phyloP scores from a whole-genome alignment of 2,329 filamentous ascomycete species.

The Ascosphaera apis region DNA sequence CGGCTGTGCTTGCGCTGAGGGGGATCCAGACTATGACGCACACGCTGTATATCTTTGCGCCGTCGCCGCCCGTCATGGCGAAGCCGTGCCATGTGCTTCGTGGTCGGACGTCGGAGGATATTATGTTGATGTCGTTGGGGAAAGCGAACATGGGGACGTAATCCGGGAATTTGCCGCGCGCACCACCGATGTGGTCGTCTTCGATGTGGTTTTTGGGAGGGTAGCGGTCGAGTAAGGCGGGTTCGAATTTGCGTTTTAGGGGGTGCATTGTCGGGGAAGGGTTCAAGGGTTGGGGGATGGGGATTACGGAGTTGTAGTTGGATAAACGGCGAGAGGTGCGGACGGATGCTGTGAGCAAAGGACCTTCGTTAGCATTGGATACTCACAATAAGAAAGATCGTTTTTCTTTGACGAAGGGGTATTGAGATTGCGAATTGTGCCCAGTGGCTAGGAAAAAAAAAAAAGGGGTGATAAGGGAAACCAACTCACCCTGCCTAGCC shows the following conservation, averaged over 20 bases:
- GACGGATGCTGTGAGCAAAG: constrained; percentile 36
- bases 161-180: constrained; percentile 74
- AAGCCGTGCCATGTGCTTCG: constrained; percentile 98
- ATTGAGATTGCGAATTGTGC: background rate
- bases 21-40: constrained; percentile 86
- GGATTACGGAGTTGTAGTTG: constrained; percentile 97
- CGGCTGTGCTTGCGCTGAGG: constrained; percentile 56
- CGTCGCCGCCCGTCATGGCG: constrained; percentile 87
- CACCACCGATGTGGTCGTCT: constrained; percentile 43
- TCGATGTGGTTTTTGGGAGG: constrained; percentile 52
- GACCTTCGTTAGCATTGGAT: constrained; percentile 9
- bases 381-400: too few relatives aligned
- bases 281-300: constrained; percentile 72
- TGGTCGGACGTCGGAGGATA: constrained; percentile 81
- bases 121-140: constrained; percentile 90
- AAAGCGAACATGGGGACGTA: constrained; percentile 99
- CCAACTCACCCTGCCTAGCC: constrained; percentile 45
- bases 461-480: constrained; percentile 6
- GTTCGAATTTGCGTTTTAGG: constrained; percentile 79
- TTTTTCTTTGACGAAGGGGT: background rate
- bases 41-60: constrained; percentile 76
- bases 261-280: constrained; percentile 87
- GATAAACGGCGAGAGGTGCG: constrained; percentile 75
- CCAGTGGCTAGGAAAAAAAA: constrained; percentile 2
- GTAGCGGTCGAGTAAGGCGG: constrained; percentile 85